These are phyloP conservation scores for Ogataea chonburiensis DNA, from an alignment of 805 yeast species.

Conservation along the genomic window DNA sequence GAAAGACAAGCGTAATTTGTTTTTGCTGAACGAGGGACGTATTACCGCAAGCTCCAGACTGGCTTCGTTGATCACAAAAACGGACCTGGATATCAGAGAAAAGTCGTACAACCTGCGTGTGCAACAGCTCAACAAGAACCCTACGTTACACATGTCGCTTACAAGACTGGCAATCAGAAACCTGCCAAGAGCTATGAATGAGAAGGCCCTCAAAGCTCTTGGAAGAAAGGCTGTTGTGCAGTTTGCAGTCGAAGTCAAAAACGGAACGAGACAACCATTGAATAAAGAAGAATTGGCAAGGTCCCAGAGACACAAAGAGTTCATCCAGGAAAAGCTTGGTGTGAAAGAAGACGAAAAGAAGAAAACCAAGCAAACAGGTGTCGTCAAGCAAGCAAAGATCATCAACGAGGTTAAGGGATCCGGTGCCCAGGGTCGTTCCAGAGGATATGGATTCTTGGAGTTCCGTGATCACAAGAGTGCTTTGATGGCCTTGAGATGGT, in stretches of 20 bases:
- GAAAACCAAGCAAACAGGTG: conserved; percentile 77
- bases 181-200: conserved; percentile 88
- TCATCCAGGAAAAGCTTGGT: conserved; percentile 33
- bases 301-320: conserved; percentile 64
- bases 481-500: conserved; percentile 94
- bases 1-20: conserved; percentile 81
- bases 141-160: conserved; percentile 86
- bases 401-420: conserved; percentile 89
- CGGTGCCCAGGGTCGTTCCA: conserved; percentile 83
- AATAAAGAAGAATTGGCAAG: conserved; percentile 85
- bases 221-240: conserved; percentile 94
- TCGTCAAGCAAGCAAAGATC: conserved; percentile 90
- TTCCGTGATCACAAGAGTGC: conserved; percentile 90
- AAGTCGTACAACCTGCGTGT: conserved; percentile 83
- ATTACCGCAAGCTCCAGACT: conserved; percentile 77
- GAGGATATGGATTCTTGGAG: conserved; percentile 97
- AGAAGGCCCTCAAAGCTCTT: conserved; percentile 82
- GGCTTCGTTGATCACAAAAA: conserved; percentile 61
- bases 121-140: conserved; percentile 87
- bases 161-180: conserved; percentile 95
- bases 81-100: conserved; percentile 86
- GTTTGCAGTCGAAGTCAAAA: conserved; percentile 86
- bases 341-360: conserved; percentile 46
- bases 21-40: conserved; percentile 90
- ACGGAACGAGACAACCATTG: conserved; percentile 73